Evolutionary conservation across 306 rosid species (phyloP), one percentile per base, ranked within the genome.

Genomic region (Prunus fruticosa): DNA sequence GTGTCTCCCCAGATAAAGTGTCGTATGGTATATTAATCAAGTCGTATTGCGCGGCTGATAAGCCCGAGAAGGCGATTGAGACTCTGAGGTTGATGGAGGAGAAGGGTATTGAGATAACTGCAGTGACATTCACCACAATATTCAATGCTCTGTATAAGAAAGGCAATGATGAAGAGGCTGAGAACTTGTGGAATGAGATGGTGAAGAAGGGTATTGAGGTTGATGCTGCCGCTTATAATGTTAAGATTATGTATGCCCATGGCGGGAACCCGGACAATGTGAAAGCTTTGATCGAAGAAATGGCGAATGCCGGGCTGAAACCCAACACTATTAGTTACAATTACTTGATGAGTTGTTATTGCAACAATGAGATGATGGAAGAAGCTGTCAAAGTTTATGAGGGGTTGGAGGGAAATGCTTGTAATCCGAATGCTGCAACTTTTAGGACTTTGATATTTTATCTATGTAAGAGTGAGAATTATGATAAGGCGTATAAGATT

Each of bases 1-100:
- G 76, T 6, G 19, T 91, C 18, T 76, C 82, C 5, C 90, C 91
- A 0, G 85, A 91, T 61, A 76, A 84, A 47, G 67, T 91, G 10
- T 87, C 96, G 0, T 87, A 87, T 53, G 93, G 96, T 2, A 82
- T 91, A 30, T 64, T 91, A 56, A 87, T 82, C 22, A 87, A 82
- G 79, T 80, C 93, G 0, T 82, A 78, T 60, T 88, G 93, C 30
- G 82, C 69, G 6, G 63, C 76, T 11, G 90, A 80, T 32, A 67
- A 71, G 19, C 82, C 89, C 8, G 88, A 77, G 62, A 84, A 75
- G 77, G 91, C 91, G 0, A 30, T 82, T 13, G 75, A 85, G 70
- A 71, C 70, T 43, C 58, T 87, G 58, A 66, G 76, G 30, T 83
- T 82, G 52, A 82, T 74, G 80, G 89, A 88, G 80, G 74, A 81